Base-by-base conservation (phyloP, 78 protist genomes). In the Monocercomonoides exilis region DNA sequence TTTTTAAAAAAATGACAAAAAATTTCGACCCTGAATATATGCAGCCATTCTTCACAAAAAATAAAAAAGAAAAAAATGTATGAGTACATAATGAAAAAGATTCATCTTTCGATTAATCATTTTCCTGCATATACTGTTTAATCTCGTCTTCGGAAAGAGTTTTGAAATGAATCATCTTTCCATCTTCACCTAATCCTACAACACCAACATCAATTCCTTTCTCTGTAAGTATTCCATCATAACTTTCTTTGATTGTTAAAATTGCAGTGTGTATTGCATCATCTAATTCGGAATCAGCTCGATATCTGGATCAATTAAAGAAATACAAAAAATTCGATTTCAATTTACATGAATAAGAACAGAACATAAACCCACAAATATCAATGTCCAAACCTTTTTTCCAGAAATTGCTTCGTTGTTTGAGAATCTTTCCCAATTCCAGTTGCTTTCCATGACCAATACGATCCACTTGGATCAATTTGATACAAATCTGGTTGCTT, bases 371-470 rank as follows among this genome's bases (percentile, higher is more conserved):
- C n/a, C n/a, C n/a, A 21, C 45, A 11, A 54, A 54, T 21, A 21
- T 11, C 38, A 21, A 21, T 54, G 70, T 1, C 34, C 43, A 1
- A 38, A 93, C 82, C 98, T 88, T 91, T 98, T 98, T 90, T 98
- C 99, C 0, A 98, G 89, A 90, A 96, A 97, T 3, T 97, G 93
- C 87, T 94, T 96, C 42, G 97, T 97, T 81, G 89, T 95, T 45
- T 79, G 46, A 84, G 88, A 88, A 93, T 92, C 91, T 92, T 96
- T 95, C 84, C 99, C 99, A 80, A 98, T 95, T 11, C 99, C 99
- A 1, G 98, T 45, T 1, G 99, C 99, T 92, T 99, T 99, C 99
- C 99, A 99, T 1, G 96, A 96, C 21, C 77, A 94, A 95, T 90
- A 97, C 4, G 98, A 90, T n/a, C 99, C 99, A 0, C 96, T 86